phyloP scores from a whole-genome alignment of 163 green algal species.

The Scenedesmus sp. region DNA sequence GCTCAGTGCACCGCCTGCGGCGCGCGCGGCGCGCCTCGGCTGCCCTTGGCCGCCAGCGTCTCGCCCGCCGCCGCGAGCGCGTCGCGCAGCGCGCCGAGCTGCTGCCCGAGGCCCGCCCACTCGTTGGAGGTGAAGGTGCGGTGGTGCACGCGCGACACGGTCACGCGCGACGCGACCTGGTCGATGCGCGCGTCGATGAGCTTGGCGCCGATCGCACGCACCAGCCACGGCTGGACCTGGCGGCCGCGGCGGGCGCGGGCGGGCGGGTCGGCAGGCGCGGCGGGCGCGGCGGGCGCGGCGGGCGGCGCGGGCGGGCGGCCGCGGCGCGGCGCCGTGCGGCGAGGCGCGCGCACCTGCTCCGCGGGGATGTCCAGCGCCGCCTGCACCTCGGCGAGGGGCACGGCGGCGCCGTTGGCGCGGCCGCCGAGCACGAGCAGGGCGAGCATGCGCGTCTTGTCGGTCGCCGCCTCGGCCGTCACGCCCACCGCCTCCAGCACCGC shows the following conservation, averaged over 20 bases:
- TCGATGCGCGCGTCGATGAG: conserved; percentile 65
- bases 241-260: too few relatives aligned
- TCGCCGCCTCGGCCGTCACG: conserved; percentile 12
- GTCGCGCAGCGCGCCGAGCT: conserved; percentile 51
- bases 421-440: conserved; percentile 39
- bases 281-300: too few relatives aligned
- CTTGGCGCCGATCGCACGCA: conserved; percentile 64
- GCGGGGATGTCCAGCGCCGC: conserved; percentile 55
- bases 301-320: too few relatives aligned
- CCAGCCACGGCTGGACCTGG: conserved; percentile 59
- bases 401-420: conserved; percentile 1
- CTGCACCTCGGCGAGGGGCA: conserved; percentile 32
- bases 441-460: conserved; percentile 43
- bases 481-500: conserved; percentile 43
- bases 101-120: conserved; percentile 49
- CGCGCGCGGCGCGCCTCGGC: neutral
- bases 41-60: neutral
- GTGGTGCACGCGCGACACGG: conserved; percentile 55
- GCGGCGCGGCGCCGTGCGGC: too few relatives aligned
- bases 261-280: too few relatives aligned
- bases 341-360: conserved; percentile 21
- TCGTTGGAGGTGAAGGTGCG: conserved; percentile 54
- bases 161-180: conserved; percentile 45
- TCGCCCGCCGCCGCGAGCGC: conserved; percentile 37
- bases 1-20: conserved; percentile 25